Evolutionary conservation across 2,329 filamentous ascomycete genomes (phyloP).

Genomic region (Fusarium paranaense): DNA sequence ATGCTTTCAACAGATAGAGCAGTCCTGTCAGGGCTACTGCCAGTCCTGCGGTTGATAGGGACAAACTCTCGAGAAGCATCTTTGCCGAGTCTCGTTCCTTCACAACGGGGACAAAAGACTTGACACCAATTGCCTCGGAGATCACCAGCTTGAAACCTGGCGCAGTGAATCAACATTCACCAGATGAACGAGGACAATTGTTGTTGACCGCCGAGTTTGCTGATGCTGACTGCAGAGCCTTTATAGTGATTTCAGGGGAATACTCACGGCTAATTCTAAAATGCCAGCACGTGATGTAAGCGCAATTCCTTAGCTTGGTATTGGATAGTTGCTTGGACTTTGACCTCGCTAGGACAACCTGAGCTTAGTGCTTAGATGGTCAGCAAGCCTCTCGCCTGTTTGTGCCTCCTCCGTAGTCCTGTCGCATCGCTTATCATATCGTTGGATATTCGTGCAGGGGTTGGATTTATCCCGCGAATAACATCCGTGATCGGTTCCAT

Average conservation of each 20-base stretch:
- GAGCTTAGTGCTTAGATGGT: neutral
- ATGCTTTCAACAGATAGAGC: neutral
- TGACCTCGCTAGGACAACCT: neutral
- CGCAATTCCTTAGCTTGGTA: neutral
- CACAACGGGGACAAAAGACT: neutral
- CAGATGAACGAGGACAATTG: neutral
- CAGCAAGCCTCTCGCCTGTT: neutral
- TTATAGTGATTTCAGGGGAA: neutral
- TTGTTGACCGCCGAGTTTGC: neutral
- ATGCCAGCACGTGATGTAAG: neutral
- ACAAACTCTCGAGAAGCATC: slow-evolving; percentile 5
- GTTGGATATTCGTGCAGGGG: neutral
- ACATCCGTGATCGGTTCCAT: neutral
- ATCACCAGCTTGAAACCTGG: neutral
- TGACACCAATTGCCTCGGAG: neutral
- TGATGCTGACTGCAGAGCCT: neutral
- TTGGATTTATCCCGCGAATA: neutral
- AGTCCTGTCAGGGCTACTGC: neutral
- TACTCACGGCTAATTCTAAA: neutral
- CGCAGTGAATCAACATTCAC: neutral
- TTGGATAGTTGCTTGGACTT: neutral
- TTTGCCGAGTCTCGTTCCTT: neutral
- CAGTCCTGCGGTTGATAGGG: neutral
- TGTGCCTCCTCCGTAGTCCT: neutral
- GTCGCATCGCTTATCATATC: neutral